A percentile compares a stretch with the other conserved stretches of the same genome.
phyloP scores from a whole-genome alignment of 2,329 filamentous ascomycete genomes.

The Fusarium lateritium region DNA sequence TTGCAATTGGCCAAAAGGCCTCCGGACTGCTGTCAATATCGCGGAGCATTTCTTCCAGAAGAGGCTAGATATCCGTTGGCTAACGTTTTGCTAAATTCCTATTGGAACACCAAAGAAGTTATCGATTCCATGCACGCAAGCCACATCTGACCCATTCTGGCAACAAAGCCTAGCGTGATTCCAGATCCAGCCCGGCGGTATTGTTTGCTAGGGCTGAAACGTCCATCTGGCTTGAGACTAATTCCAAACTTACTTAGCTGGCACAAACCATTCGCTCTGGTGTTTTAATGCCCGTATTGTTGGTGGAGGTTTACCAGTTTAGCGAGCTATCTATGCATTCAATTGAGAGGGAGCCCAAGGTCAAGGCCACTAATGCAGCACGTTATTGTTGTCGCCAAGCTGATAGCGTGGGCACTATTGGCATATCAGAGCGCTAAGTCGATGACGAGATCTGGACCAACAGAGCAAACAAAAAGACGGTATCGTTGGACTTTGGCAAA shows the following conservation, averaged over 20 bases:
- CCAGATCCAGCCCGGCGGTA: not conserved
- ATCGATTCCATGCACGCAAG: conserved; percentile 22
- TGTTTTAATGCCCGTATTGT: not conserved
- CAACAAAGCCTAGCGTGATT: not conserved
- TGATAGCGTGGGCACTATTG: conserved; percentile 19
- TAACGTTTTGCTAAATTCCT: not conserved
- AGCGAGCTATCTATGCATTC: not conserved
- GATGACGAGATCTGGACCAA: not conserved
- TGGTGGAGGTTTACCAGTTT: conserved; percentile 1
- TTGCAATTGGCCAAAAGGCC: too few species aligned
- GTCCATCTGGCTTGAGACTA: not conserved
- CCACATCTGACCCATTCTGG: conserved; percentile 4
- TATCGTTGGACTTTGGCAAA: not conserved
- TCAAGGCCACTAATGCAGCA: conserved; percentile 13
- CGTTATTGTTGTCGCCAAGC: conserved; percentile 19
- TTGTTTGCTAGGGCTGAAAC: not conserved
- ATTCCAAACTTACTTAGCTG: not conserved
- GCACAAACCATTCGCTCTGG: not conserved
- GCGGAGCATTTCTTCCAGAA: not conserved
- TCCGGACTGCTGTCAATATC: not conserved
- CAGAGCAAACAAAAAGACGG: not conserved
- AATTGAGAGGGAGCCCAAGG: conserved; percentile 10
- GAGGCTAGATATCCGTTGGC: not conserved
- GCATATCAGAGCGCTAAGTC: not conserved
- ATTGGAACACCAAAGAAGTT: not conserved